Conservation (phyloP, 768 basidiomycete genomes). For the Sutorius australiensis region DNA sequence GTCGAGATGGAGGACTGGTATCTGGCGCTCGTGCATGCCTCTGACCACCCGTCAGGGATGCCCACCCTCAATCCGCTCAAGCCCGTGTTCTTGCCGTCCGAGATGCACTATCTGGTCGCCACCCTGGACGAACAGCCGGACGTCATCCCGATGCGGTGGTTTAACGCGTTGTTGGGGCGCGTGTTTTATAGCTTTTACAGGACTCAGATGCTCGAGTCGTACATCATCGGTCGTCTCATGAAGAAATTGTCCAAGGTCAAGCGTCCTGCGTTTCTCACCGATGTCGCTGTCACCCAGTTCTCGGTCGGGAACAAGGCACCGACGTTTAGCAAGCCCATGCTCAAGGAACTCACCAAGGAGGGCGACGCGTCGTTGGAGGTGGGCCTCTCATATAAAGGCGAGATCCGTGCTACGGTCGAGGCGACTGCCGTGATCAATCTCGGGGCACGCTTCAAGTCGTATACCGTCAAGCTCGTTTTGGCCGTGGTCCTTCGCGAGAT, state of each 20-base stretch:
- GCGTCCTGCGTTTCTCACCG: constrained; percentile 79
- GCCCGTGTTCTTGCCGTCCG: constrained; percentile 63
- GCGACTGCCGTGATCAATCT: constrained; percentile 85
- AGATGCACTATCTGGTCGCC: constrained; percentile 80
- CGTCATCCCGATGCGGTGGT: constrained; percentile 95
- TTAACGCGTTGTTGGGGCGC: constrained; percentile 91
- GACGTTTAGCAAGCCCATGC: constrained; percentile 93
- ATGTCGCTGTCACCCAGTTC: constrained; percentile 84
- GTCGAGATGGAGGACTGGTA: constrained; percentile 99
- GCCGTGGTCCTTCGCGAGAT: constrained; percentile 85
- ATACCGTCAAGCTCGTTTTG: constrained; percentile 84
- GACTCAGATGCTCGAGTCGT: constrained; percentile 75
- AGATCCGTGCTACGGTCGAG: constrained; percentile 84
- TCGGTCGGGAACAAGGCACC: constrained; percentile 82
- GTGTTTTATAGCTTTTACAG: constrained; percentile 90
- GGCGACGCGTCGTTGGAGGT: constrained; percentile 91
- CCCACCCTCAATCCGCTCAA: constrained; percentile 58
- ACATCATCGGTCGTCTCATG: constrained; percentile 85
- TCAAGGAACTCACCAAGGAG: constrained; percentile 93
- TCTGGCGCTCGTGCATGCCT: constrained; percentile 72
- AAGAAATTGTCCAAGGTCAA: constrained; percentile 92
- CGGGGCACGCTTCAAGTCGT: constrained; percentile 81
- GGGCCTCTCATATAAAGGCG: constrained; percentile 79
- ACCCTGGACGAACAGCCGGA: constrained; percentile 92
- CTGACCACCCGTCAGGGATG: constrained; percentile 57